Conservation (phyloP, 176 grass and related monocot genomes). For the Tillandsia fasciculata region DNA sequence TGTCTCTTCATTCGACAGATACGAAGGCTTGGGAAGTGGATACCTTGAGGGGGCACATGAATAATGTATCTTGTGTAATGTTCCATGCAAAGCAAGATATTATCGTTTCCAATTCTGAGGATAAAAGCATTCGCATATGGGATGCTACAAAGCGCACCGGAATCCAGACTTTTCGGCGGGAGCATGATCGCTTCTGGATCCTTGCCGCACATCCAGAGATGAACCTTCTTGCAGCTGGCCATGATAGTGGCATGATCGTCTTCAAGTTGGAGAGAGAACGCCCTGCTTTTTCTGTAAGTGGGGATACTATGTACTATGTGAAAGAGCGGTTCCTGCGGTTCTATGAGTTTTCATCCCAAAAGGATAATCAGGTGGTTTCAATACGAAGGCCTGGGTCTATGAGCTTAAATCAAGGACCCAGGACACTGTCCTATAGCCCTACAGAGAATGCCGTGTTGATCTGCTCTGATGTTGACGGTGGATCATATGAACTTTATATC, state of each 20-base stretch:
- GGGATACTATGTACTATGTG: constrained; percentile 69
- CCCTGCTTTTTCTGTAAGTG: constrained; percentile 61
- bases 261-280: constrained; percentile 90
- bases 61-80: constrained; percentile 88
- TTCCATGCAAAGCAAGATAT: constrained; percentile 94
- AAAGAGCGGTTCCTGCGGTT: constrained; percentile 80
- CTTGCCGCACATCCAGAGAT: constrained; percentile 87
- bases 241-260: constrained; percentile 93
- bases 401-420: constrained; percentile 77
- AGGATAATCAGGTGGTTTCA: constrained; percentile 62
- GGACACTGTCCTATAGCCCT: constrained; percentile 69
- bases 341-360: constrained; percentile 62
- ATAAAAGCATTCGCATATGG: constrained; percentile 93
- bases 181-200: constrained; percentile 98
- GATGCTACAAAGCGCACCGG: constrained; percentile 88
- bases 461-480: constrained; percentile 81
- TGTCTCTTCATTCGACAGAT: constrained; percentile 40
- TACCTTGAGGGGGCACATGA: constrained; percentile 93
- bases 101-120: constrained; percentile 94
- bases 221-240: constrained; percentile 92
- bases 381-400: constrained; percentile 70
- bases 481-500: constrained; percentile 79
- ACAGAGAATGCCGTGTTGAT: constrained; percentile 91
- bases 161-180: constrained; percentile 73
- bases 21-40: constrained; percentile 95